These are phyloP conservation scores for Beauveria pseudobassiana DNA, from an alignment of 2,329 filamentous ascomycete genomes.

Conservation along the genomic window DNA sequence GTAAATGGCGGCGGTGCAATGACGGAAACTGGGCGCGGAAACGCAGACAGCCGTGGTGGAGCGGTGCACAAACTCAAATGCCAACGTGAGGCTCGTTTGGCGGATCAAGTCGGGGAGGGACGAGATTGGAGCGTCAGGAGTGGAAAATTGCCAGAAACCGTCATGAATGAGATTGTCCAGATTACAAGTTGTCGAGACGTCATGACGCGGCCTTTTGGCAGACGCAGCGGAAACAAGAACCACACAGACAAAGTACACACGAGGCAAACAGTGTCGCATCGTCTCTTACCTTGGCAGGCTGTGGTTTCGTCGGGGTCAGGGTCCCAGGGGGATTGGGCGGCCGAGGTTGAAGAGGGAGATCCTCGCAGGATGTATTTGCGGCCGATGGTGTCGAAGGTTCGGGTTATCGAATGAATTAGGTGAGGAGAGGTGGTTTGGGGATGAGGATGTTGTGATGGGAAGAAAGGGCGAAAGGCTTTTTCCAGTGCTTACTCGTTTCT, in stretches of 20 bases:
- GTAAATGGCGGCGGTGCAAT: neutral
- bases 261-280: slow-evolving; percentile 4
- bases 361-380: neutral
- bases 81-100: neutral
- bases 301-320: neutral
- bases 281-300: neutral
- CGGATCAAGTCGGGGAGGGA: neutral
- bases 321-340: neutral
- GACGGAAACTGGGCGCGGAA: neutral
- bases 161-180: neutral
- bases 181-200: neutral
- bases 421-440: neutral
- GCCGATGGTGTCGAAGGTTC: neutral
- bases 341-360: neutral
- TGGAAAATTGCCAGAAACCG: neutral
- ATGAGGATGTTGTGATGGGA: neutral
- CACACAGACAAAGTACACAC: neutral
- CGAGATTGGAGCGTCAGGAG: neutral
- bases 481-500: too few species aligned
- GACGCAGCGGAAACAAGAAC: neutral
- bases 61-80: neutral
- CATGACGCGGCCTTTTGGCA: neutral
- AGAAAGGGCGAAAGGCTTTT: too few species aligned
- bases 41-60: slow-evolving; percentile 4
- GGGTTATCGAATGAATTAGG: neutral